phyloP scores from a whole-genome alignment of 225 moss, liverwort and hornwort genomes.

The Neckera pumila region DNA sequence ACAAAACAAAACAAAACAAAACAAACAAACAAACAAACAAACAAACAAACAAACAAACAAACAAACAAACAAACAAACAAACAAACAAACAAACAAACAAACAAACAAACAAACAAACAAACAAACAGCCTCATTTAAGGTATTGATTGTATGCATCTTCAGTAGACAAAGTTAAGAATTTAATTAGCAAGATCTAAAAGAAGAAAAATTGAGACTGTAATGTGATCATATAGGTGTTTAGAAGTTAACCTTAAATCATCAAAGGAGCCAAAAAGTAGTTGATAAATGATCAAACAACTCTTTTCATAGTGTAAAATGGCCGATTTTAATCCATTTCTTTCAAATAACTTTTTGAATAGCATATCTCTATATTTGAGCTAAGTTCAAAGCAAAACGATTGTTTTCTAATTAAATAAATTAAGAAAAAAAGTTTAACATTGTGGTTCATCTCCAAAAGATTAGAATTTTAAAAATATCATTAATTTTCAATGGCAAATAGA shows the following conservation, averaged over 20 bases:
- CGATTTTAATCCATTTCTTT: background rate
- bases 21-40: too few species aligned
- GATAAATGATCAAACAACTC: too few species aligned
- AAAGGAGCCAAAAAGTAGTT: background rate
- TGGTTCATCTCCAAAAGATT: background rate
- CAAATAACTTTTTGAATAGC: background rate
- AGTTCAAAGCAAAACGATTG: background rate
- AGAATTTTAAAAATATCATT: background rate
- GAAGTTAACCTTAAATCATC: background rate
- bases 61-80: too few species aligned
- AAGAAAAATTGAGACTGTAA: background rate
- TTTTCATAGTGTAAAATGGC: background rate
- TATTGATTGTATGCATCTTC: too few species aligned
- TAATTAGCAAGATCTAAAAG: too few species aligned
- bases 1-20: too few species aligned
- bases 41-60: too few species aligned
- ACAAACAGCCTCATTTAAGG: too few species aligned
- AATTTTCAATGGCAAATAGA: background rate
- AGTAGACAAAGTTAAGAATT: too few species aligned
- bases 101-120: too few species aligned
- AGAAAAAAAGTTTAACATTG: too few species aligned
- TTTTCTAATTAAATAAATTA: background rate
- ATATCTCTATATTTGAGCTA: background rate
- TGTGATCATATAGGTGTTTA: background rate
- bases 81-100: too few species aligned